A percentile compares a stretch with the other conserved stretches of the same genome.
Evolutionary conservation across 1,284 basidiomycete genomes (phyloP).

Genomic region (Ceratobasidium sp.): DNA sequence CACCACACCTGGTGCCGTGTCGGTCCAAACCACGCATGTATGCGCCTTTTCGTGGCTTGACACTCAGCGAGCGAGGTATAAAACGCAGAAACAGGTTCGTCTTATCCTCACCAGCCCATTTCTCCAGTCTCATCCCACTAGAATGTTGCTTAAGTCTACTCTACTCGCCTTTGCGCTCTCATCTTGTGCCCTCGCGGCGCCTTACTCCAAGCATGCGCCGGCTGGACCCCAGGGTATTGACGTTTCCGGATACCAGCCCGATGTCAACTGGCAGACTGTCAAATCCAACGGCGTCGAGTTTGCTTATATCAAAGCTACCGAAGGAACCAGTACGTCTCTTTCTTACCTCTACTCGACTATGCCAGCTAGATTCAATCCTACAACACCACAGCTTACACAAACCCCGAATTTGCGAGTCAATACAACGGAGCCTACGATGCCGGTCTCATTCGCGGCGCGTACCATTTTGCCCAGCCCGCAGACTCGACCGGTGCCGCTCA

Average conservation of each 20-base stretch:
- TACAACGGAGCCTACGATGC: conserved; percentile 71
- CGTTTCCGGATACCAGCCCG: conserved; percentile 69
- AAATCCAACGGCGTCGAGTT: conserved; percentile 70
- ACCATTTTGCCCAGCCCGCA: conserved; percentile 73
- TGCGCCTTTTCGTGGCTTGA: not conserved
- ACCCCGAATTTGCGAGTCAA: conserved; percentile 65
- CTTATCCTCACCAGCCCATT: not conserved
- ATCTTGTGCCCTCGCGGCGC: not conserved
- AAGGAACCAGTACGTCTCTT: conserved; percentile 66
- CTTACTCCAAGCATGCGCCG: not conserved
- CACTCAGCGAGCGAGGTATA: not conserved
- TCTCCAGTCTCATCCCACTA: not conserved
- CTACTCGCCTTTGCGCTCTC: not conserved
- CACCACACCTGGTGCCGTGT: not conserved
- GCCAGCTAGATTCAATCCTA: conserved; percentile 52
- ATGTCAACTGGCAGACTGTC: conserved; percentile 69
- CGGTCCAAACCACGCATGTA: conserved; percentile 19
- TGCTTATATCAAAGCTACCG: conserved; percentile 79
- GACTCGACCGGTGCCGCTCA: conserved; percentile 67
- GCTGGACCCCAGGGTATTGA: conserved; percentile 53
- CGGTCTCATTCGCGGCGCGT: conserved; percentile 70
- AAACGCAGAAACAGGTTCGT: not conserved
- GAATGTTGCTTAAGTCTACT: not conserved
- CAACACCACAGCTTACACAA: conserved; percentile 59
- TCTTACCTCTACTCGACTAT: not conserved